Percentiles rank a stretch among this genome's conserved stretches.
phyloP scores from a whole-genome alignment of 192 early-diverging fungal genomes.

The Mortierella alpina region DNA sequence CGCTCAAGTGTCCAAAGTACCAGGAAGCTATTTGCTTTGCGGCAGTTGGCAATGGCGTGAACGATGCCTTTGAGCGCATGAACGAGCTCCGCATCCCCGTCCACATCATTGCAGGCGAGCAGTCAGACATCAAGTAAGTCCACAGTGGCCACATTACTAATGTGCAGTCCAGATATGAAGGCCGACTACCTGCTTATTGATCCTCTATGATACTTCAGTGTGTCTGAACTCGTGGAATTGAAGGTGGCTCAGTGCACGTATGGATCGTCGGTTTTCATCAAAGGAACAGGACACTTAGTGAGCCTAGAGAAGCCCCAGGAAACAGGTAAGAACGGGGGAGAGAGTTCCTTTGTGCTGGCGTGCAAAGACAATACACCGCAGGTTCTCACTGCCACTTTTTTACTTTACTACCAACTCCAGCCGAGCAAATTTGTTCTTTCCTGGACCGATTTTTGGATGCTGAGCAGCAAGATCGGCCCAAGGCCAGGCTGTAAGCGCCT shows the following conservation, averaged over 20 bases:
- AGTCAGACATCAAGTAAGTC: constrained; percentile 55
- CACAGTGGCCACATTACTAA: background rate
- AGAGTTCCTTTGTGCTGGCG: background rate
- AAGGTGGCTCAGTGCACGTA: constrained; percentile 16
- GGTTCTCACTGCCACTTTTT: background rate
- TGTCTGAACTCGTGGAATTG: constrained; percentile 24
- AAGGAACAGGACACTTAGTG: constrained; percentile 54
- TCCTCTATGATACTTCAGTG: background rate
- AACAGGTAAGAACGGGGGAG: constrained; percentile 34
- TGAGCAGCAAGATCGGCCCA: too few relatives aligned
- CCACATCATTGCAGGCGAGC: constrained; percentile 51
- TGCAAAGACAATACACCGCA: background rate
- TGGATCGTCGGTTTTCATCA: constrained; percentile 29
- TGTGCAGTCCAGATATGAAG: background rate
- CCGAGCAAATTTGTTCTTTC: too few relatives aligned
- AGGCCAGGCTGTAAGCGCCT: too few relatives aligned
- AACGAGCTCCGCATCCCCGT: constrained; percentile 50
- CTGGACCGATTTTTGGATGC: too few relatives aligned
- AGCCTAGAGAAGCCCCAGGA: constrained; percentile 55
- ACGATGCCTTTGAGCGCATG: constrained; percentile 43
- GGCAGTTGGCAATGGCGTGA: constrained; percentile 11
- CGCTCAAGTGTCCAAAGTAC: constrained; percentile 56
- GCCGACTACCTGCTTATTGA: background rate
- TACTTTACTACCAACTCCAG: background rate
- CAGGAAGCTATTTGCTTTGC: constrained; percentile 58